These are phyloP conservation scores for Mallotus nudiflorus DNA, from an alignment of 345 rosid species.

Conservation along the genomic window DNA sequence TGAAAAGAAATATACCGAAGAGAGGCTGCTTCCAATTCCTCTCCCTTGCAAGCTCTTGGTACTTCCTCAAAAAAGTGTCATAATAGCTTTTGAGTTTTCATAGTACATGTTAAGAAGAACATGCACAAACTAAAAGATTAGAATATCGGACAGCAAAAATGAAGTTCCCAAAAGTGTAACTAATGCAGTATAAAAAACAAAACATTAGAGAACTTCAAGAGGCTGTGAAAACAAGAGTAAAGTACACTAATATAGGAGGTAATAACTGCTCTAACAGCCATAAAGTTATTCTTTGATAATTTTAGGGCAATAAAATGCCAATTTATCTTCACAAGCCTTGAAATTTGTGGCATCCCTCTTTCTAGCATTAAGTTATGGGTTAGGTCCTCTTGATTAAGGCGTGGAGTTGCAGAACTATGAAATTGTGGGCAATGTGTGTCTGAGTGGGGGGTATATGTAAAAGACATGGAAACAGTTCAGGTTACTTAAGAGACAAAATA, in stretches of 20 bases:
- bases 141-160: background rate
- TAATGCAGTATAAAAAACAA: background rate
- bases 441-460: background rate
- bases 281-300: background rate
- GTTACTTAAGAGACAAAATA: background rate
- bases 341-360: background rate
- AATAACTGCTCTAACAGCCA: background rate
- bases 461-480: background rate
- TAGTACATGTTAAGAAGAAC: constrained; percentile 23
- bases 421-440: too few species aligned
- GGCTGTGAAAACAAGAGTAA: background rate
- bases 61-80: constrained; percentile 75
- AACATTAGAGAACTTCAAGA: background rate
- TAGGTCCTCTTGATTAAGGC: background rate
- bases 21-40: constrained; percentile 77
- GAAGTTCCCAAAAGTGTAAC: background rate
- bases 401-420: background rate
- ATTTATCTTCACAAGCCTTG: background rate
- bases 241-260: background rate
- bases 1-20: constrained; percentile 43
- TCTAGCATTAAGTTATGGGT: background rate
- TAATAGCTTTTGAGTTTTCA: constrained; percentile 55
- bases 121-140: constrained; percentile 6
- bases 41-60: constrained; percentile 67
- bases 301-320: background rate